Percentiles rank a stretch among this genome's conserved stretches.
Conservation (phyloP, 805 yeast genomes). For the Suhomyces sp. region DNA sequence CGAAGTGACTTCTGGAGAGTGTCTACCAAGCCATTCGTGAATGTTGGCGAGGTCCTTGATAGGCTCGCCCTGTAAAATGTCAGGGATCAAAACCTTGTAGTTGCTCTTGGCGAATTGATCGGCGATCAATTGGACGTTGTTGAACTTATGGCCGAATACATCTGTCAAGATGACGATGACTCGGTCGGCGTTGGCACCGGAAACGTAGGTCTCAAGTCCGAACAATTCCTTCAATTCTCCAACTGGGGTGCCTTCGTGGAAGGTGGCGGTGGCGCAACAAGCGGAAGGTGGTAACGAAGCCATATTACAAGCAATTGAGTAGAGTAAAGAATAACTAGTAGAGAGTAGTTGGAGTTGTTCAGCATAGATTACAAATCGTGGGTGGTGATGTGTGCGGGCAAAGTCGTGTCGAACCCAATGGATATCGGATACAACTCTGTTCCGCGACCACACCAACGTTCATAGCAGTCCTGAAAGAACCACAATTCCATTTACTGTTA, state of each 20-base stretch:
- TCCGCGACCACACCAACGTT: too few species aligned
- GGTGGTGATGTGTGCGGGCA: too few species aligned
- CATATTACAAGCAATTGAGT: slow-evolving; percentile 4
- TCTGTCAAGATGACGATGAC: slow-evolving; percentile 28
- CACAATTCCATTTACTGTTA: too few species aligned
- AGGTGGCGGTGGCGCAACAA: slow-evolving; percentile 21
- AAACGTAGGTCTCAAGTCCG: slow-evolving; percentile 28
- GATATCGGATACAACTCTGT: too few species aligned
- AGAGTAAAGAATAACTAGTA: background rate
- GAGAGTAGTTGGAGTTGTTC: too few species aligned
- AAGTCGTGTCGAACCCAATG: too few species aligned
- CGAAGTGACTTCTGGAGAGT: slow-evolving; percentile 9
- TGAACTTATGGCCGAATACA: slow-evolving; percentile 26
- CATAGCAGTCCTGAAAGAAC: too few species aligned
- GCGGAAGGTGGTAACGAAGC: slow-evolving; percentile 13
- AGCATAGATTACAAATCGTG: too few species aligned
- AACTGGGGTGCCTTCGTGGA: slow-evolving; percentile 27
- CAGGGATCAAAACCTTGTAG: slow-evolving; percentile 27
- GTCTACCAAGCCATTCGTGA: slow-evolving; percentile 8
- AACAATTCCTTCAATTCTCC: slow-evolving; percentile 19
- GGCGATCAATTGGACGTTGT: slow-evolving; percentile 28
- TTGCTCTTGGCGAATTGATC: slow-evolving; percentile 21
- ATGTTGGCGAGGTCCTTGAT: background rate
- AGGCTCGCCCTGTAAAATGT: slow-evolving; percentile 27
- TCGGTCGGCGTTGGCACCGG: slow-evolving; percentile 21